These are phyloP conservation scores for Lepiota brunneoincarnata DNA, from an alignment of 768 basidiomycete genomes.

Conservation along the genomic window DNA sequence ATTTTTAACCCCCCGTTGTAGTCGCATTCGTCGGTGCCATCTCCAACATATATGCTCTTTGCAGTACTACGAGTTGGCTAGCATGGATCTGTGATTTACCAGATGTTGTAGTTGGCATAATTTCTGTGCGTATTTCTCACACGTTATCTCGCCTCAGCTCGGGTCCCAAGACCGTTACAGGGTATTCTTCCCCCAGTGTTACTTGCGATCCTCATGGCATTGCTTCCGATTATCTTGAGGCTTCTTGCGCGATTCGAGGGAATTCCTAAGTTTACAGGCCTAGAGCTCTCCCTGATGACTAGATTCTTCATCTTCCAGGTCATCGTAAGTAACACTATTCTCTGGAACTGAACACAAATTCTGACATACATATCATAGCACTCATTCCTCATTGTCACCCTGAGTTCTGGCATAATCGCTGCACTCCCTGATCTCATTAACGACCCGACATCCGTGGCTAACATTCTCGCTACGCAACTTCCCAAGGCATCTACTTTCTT, in stretches of 20 bases:
- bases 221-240: conserved; percentile 79
- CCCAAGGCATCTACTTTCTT: conserved; percentile 89
- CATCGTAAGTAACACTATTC: conserved; percentile 52
- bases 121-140: conserved; percentile 35
- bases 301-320: conserved; percentile 93
- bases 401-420: conserved; percentile 80
- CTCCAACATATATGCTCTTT: conserved; percentile 77
- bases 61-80: conserved; percentile 64
- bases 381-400: conserved; percentile 88
- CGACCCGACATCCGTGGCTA: conserved; percentile 69
- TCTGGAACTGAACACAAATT: not conserved
- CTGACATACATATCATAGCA: conserved; percentile 48
- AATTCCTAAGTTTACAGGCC: conserved; percentile 75
- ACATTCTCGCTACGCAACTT: conserved; percentile 70
- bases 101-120: conserved; percentile 66
- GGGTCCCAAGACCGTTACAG: conserved; percentile 21
- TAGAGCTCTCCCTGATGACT: conserved; percentile 91
- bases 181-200: conserved; percentile 88
- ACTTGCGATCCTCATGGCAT: conserved; percentile 88
- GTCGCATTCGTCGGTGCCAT: conserved; percentile 84
- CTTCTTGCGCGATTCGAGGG: conserved; percentile 85
- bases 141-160: not conserved
- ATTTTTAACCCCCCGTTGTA: conserved; percentile 15
- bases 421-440: conserved; percentile 61
- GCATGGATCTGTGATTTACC: conserved; percentile 82